Evolutionary conservation across 352 stramenopile genomes (phyloP).

Genomic region (Aphanomyces cochlioides): DNA sequence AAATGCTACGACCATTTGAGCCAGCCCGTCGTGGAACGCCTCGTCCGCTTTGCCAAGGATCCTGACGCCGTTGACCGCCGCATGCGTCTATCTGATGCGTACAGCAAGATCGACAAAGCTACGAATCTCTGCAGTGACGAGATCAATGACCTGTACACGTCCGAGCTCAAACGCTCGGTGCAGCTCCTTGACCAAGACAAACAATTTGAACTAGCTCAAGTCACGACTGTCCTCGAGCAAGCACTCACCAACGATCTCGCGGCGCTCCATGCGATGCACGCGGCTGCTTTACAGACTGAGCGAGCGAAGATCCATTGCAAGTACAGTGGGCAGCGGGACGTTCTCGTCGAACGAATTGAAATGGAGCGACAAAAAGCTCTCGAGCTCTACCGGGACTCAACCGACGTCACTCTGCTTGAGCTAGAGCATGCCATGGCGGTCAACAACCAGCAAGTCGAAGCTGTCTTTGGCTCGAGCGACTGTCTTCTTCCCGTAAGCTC

Average conservation of each 20-base stretch:
- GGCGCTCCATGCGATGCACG: slow-evolving; percentile 62
- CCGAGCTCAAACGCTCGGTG: slow-evolving; percentile 38
- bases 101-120: slow-evolving; percentile 45
- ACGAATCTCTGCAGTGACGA: slow-evolving; percentile 48
- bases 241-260: slow-evolving; percentile 57
- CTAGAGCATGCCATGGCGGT: slow-evolving; percentile 57
- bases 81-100: slow-evolving; percentile 47
- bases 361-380: slow-evolving; percentile 45
- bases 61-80: slow-evolving; percentile 54
- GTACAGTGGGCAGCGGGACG: slow-evolving; percentile 48
- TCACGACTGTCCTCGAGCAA: slow-evolving; percentile 47
- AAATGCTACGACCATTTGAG: slow-evolving; percentile 69
- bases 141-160: slow-evolving; percentile 49
- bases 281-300: slow-evolving; percentile 50
- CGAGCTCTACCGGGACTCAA: slow-evolving; percentile 49
- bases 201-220: slow-evolving; percentile 39
- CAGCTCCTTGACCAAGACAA: slow-evolving; percentile 45
- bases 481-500: slow-evolving; percentile 47
- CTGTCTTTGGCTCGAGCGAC: slow-evolving; percentile 68
- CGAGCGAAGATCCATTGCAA: slow-evolving; percentile 57
- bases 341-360: slow-evolving; percentile 41
- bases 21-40: slow-evolving; percentile 58
- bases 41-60: slow-evolving; percentile 59
- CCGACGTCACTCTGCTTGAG: slow-evolving; percentile 48
- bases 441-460: slow-evolving; percentile 53